Conservation (phyloP, 768 basidiomycete genomes). For the Boletus rubroflammeus region DNA sequence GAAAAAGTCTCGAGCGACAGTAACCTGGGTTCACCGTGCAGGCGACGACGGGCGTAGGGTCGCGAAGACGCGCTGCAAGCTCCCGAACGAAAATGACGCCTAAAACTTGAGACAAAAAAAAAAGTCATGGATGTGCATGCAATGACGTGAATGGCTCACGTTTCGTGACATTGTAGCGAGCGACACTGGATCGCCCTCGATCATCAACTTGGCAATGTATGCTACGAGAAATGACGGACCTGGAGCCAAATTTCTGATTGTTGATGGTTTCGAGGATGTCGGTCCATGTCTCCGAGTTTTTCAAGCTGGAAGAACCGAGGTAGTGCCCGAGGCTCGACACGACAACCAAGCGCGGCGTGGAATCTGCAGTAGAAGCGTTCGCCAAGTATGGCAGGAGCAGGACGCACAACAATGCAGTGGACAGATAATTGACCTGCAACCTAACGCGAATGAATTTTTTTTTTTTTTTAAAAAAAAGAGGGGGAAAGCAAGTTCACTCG, state of each 20-base stretch:
- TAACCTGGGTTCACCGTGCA: slow-evolving; percentile 32
- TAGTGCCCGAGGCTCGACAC: slow-evolving; percentile 30
- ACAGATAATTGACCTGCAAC: slow-evolving; percentile 33
- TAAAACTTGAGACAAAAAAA: slow-evolving; percentile 26
- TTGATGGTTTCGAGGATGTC: slow-evolving; percentile 24
- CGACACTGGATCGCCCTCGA: not conserved
- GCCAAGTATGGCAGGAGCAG: slow-evolving; percentile 31
- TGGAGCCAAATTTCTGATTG: slow-evolving; percentile 17
- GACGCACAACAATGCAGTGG: slow-evolving; percentile 31
- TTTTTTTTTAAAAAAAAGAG: not conserved
- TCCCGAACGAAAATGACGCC: slow-evolving; percentile 31
- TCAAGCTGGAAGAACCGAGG: slow-evolving; percentile 6
- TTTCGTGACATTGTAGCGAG: slow-evolving; percentile 25
- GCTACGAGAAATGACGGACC: slow-evolving; percentile 3
- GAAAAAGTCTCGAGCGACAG: slow-evolving; percentile 28
- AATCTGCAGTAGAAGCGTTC: slow-evolving; percentile 14
- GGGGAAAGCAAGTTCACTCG: not conserved
- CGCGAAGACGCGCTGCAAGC: slow-evolving; percentile 24
- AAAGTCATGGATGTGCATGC: too few species aligned
- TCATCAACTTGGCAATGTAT: not conserved
- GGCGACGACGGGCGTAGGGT: slow-evolving; percentile 21
- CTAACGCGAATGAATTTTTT: slow-evolving; percentile 14
- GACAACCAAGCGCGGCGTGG: slow-evolving; percentile 23
- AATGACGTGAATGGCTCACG: slow-evolving; percentile 5
- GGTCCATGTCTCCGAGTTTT: slow-evolving; percentile 4